Evolutionary conservation across 345 rosid genomes (phyloP).

Genomic region (Mercurialis annua): DNA sequence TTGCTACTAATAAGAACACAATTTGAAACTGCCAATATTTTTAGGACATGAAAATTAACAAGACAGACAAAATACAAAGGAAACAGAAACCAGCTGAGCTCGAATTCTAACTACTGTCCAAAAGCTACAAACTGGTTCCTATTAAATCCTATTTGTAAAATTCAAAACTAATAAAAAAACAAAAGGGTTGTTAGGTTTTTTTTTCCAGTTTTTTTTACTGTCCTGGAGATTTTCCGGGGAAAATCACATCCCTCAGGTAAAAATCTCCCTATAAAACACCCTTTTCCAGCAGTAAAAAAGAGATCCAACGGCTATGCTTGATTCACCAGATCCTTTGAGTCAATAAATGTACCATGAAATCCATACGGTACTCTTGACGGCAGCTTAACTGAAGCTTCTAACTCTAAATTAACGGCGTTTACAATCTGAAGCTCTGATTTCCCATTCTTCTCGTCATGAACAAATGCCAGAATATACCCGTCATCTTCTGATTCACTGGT

Average conservation of each 20-base stretch:
- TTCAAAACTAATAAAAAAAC: slow-evolving; percentile 8
- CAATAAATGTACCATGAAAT: slow-evolving; percentile 87
- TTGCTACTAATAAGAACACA: not conserved
- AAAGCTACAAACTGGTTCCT: slow-evolving; percentile 52
- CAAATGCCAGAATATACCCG: slow-evolving; percentile 72
- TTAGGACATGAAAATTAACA: too few species aligned
- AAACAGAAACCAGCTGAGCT: slow-evolving; percentile 56
- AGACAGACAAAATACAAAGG: not conserved
- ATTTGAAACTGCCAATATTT: too few species aligned
- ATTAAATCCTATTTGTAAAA: not conserved
- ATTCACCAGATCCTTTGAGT: slow-evolving; percentile 52
- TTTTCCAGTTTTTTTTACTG: too few species aligned
- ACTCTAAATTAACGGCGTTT: slow-evolving; percentile 54
- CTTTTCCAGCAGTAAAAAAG: not conserved
- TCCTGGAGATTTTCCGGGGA: slow-evolving; percentile 46
- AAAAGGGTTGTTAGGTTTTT: slow-evolving; percentile 7
- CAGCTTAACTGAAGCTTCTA: slow-evolving; percentile 68
- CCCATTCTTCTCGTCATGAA: slow-evolving; percentile 78
- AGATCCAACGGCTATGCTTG: slow-evolving; percentile 43
- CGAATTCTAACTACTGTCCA: slow-evolving; percentile 29
- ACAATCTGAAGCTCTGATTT: slow-evolving; percentile 81
- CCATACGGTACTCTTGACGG: slow-evolving; percentile 97
- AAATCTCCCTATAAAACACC: slow-evolving; percentile 18
- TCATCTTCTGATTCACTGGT: slow-evolving; percentile 60
- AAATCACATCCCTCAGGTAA: slow-evolving; percentile 44